Conservation (phyloP, 2,329 filamentous ascomycete genomes). For the Alternaria longipes region DNA sequence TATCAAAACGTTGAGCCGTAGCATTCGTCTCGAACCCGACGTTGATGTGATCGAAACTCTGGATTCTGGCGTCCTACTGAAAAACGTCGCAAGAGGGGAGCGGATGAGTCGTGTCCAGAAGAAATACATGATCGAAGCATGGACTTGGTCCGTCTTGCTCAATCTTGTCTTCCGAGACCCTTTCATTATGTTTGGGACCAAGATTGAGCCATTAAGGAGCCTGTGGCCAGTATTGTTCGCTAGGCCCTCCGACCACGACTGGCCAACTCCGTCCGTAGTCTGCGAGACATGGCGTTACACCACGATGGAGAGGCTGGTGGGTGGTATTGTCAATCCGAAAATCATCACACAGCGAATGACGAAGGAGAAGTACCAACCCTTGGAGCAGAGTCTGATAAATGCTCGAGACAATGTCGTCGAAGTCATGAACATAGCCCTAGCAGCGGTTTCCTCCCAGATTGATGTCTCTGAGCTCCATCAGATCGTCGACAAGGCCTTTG, state of each 20-base stretch:
- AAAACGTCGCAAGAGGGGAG: not conserved
- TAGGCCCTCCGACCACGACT: constrained; percentile 1
- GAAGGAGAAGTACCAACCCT: too few relatives aligned
- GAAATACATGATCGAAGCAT: constrained; percentile 26
- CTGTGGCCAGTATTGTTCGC: constrained; percentile 7
- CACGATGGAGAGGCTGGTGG: not conserved
- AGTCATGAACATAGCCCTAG: not conserved
- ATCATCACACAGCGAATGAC: too few relatives aligned
- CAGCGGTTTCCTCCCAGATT: not conserved
- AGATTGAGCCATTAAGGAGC: rapidly evolving
- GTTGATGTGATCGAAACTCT: not conserved
- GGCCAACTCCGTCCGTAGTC: constrained; percentile 10
- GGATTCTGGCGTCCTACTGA: not conserved
- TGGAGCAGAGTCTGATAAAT: too few relatives aligned
- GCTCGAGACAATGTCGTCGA: too few relatives aligned
- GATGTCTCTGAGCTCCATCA: not conserved
- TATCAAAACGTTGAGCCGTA: constrained; percentile 29
- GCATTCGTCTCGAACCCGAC: not conserved
- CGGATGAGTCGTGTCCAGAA: constrained; percentile 17
- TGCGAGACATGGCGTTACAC: constrained; percentile 24
- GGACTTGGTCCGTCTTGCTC: constrained; percentile 26
- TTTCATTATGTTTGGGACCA: constrained; percentile 15
- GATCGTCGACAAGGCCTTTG: constrained; percentile 29
- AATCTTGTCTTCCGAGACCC: constrained; percentile 14
- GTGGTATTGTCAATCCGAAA: too few relatives aligned